A percentile compares a stretch with the other conserved stretches of the same genome.
Evolutionary conservation across 2,329 filamentous ascomycete genomes (phyloP).

Genomic region (Xylariaceae sp.): DNA sequence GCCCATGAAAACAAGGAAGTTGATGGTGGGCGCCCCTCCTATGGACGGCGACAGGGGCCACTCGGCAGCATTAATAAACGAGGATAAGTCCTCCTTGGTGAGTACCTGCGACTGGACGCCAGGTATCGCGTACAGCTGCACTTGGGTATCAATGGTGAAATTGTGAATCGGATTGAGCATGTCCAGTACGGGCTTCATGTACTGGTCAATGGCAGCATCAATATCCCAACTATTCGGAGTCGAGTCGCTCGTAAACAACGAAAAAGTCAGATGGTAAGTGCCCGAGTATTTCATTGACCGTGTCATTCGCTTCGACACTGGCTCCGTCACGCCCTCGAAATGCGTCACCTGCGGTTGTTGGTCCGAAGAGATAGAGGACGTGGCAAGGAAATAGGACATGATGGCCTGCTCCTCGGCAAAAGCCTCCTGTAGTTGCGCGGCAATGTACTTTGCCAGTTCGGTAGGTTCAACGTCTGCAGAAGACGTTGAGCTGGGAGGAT

Average conservation of each 20-base stretch:
- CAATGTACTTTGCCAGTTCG: slow-evolving; percentile 69
- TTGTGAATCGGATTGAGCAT: slow-evolving; percentile 81
- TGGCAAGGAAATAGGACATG: slow-evolving; percentile 67
- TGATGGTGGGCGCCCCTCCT: slow-evolving; percentile 85
- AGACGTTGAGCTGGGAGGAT: slow-evolving; percentile 63
- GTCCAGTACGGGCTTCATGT: slow-evolving; percentile 75
- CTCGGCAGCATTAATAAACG: slow-evolving; percentile 95
- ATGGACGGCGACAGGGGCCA: slow-evolving; percentile 96
- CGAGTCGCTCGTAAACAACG: slow-evolving; percentile 77
- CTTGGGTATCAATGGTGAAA: slow-evolving; percentile 93
- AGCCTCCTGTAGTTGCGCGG: slow-evolving; percentile 67
- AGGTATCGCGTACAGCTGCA: slow-evolving; percentile 82
- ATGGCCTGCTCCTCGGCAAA: slow-evolving; percentile 88
- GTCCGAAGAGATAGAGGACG: slow-evolving; percentile 49
- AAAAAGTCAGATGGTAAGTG: slow-evolving; percentile 94
- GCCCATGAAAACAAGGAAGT: slow-evolving; percentile 89
- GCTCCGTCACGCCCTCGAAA: slow-evolving; percentile 48
- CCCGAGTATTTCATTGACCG: slow-evolving; percentile 85
- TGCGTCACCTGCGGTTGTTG: slow-evolving; percentile 40
- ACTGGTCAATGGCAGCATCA: slow-evolving; percentile 70
- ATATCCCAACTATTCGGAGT: slow-evolving; percentile 87
- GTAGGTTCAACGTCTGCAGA: slow-evolving; percentile 65
- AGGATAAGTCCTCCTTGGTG: slow-evolving; percentile 79
- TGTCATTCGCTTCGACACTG: slow-evolving; percentile 65
- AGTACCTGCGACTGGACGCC: slow-evolving; percentile 61